Percentiles rank a stretch among this genome's conserved stretches.
Conservation (phyloP, 192 early-diverging fungal genomes). For the Linnemannia zychae region DNA sequence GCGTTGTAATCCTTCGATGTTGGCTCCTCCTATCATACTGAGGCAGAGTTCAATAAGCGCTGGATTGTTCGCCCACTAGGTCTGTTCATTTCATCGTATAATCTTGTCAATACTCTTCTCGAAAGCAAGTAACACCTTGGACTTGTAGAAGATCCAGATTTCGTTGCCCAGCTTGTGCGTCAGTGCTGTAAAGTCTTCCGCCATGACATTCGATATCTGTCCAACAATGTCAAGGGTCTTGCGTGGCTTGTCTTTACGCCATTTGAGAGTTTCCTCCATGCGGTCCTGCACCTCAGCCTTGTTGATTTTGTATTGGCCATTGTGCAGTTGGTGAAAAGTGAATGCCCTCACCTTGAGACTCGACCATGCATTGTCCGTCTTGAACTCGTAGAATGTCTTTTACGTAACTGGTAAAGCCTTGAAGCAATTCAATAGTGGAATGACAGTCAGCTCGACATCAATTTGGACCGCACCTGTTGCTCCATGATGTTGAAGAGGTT, state of each 20-base stretch:
- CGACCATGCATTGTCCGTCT: constrained; percentile 28
- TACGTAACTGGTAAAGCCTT: constrained; percentile 20
- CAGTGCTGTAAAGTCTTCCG: constrained; percentile 30
- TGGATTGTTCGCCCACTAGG: no score
- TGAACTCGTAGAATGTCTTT: constrained; percentile 20
- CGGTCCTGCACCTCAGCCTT: constrained; percentile 15
- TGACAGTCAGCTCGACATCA: constrained; percentile 24
- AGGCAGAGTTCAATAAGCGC: no score
- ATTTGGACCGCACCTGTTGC: constrained; percentile 32
- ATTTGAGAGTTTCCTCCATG: constrained; percentile 20
- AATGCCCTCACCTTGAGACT: constrained; percentile 27
- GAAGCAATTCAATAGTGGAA: constrained; percentile 22
- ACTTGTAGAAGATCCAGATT: constrained; percentile 22
- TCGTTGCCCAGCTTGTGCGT: constrained; percentile 16
- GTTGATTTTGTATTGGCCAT: constrained; percentile 23
- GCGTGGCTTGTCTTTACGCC: constrained; percentile 23
- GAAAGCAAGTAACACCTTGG: constrained; percentile 15
- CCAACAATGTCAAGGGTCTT: constrained; percentile 30
- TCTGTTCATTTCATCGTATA: background rate
- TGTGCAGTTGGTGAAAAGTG: constrained; percentile 34
- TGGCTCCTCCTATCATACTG: no score
- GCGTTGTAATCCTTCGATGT: no score
- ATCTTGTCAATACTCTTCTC: constrained; percentile 17
- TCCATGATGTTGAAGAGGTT: constrained; percentile 27
- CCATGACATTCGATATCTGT: constrained; percentile 21